Evolutionary conservation across 805 yeast species (phyloP).

Genomic region (Candida chilensis): DNA sequence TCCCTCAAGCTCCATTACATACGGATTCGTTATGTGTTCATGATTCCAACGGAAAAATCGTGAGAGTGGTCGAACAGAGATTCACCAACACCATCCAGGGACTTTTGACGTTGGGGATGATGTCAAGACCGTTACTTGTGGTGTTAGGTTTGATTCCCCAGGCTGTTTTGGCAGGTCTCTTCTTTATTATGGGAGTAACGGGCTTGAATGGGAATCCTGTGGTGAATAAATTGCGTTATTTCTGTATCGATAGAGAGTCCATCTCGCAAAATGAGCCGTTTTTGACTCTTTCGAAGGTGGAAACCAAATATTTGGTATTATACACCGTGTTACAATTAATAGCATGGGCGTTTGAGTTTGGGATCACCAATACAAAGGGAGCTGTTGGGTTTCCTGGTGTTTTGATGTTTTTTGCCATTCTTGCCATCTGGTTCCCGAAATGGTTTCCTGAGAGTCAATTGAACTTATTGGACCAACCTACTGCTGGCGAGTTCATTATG

Average conservation of each 20-base stretch:
- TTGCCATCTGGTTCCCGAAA: constrained; percentile 54
- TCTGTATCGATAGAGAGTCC: constrained; percentile 49
- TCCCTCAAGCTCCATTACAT: constrained; percentile 96
- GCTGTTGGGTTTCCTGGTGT: constrained; percentile 95
- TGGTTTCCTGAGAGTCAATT: constrained; percentile 58
- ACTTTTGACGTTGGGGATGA: constrained; percentile 69
- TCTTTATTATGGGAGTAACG: constrained; percentile 86
- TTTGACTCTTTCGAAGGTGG: constrained; percentile 15
- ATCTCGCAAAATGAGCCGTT: constrained; percentile 13
- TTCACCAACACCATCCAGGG: constrained; percentile 84
- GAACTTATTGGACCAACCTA: constrained; percentile 53
- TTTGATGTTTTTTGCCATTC: constrained; percentile 56
- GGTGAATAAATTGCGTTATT: constrained; percentile 48
- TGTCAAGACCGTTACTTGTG: constrained; percentile 79
- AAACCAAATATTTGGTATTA: constrained; percentile 38
- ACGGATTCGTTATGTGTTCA: constrained; percentile 66
- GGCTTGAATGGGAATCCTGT: constrained; percentile 67
- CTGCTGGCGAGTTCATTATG: constrained; percentile 47
- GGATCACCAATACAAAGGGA: constrained; percentile 76
- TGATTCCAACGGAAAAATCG: constrained; percentile 27
- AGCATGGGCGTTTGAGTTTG: constrained; percentile 76
- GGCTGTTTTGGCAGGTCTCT: constrained; percentile 85
- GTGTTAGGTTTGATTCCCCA: constrained; percentile 86
- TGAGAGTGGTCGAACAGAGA: constrained; percentile 80
- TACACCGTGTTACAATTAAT: constrained; percentile 51